Evolutionary conservation across 495 filamentous ascomycete genomes (phyloP).

Genomic region (Neurospora sp.): DNA sequence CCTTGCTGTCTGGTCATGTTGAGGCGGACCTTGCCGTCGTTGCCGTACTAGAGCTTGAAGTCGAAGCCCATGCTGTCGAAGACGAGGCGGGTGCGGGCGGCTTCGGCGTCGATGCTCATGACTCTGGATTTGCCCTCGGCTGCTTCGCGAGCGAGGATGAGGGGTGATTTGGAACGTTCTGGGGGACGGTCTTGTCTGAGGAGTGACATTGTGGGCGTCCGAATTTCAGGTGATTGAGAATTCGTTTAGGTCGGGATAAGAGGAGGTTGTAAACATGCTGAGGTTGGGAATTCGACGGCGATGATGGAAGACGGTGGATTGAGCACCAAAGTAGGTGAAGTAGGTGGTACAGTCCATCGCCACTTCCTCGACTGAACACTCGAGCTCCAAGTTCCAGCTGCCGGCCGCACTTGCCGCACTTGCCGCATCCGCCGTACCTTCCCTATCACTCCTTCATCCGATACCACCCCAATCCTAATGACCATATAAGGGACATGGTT

Average conservation of each 20-base stretch:
- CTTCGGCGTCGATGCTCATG: neutral
- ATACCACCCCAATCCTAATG: neutral
- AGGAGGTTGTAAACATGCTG: neutral
- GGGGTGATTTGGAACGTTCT: neutral
- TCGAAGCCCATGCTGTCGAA: neutral
- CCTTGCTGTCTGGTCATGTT: neutral
- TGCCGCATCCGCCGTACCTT: neutral
- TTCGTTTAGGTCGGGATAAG: neutral
- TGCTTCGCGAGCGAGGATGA: neutral
- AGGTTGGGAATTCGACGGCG: neutral
- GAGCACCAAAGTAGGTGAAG: neutral
- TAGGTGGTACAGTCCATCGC: neutral
- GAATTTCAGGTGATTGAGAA: neutral
- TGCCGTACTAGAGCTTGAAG: neutral
- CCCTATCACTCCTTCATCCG: neutral
- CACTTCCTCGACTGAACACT: neutral
- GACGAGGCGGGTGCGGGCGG: neutral
- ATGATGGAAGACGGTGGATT: neutral
- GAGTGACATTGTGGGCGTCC: neutral
- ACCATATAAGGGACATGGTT: neutral
- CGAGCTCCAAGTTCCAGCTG: neutral
- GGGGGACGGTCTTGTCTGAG: neutral
- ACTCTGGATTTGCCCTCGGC: neutral
- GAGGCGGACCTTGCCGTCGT: neutral
- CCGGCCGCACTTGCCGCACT: neutral